These are phyloP conservation scores for Calonectria naviculata DNA, from an alignment of 2,329 filamentous ascomycete genomes.

Conservation along the genomic window DNA sequence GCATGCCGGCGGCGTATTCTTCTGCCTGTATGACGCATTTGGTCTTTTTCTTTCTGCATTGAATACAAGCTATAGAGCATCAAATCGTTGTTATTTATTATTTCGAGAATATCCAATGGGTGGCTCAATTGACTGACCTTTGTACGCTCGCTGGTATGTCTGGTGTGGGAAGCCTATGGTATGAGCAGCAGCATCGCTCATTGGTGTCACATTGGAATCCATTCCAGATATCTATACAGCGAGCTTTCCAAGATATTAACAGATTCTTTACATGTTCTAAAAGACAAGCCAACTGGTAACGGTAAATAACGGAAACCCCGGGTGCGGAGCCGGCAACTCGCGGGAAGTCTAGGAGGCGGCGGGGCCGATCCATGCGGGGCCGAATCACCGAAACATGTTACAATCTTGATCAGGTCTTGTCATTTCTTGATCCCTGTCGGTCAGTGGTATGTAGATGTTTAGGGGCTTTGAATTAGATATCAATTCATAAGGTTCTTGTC, in stretches of 20 bases:
- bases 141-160: neutral
- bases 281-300: neutral
- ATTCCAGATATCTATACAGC: neutral
- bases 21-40: neutral
- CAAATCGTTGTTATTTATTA: too few relatives aligned
- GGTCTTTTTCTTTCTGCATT: neutral
- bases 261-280: neutral
- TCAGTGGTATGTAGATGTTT: too few relatives aligned
- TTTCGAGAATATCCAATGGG: too few relatives aligned
- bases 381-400: neutral
- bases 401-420: too few relatives aligned
- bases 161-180: neutral
- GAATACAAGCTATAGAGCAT: neutral
- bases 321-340: neutral
- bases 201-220: neutral
- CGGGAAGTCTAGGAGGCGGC: neutral
- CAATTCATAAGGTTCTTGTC: too few relatives aligned
- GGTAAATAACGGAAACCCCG: neutral
- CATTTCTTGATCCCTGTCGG: too few relatives aligned
- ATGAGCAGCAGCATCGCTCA: neutral
- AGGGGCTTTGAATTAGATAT: too few relatives aligned
- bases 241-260: neutral
- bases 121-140: neutral
- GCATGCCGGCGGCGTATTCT: neutral
- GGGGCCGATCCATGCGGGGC: neutral